Evolutionary conservation across 2,329 filamentous ascomycete species (phyloP), one percentile per base, ranked within the genome.

Genomic region (Pyrenophora tritici-repentis): DNA sequence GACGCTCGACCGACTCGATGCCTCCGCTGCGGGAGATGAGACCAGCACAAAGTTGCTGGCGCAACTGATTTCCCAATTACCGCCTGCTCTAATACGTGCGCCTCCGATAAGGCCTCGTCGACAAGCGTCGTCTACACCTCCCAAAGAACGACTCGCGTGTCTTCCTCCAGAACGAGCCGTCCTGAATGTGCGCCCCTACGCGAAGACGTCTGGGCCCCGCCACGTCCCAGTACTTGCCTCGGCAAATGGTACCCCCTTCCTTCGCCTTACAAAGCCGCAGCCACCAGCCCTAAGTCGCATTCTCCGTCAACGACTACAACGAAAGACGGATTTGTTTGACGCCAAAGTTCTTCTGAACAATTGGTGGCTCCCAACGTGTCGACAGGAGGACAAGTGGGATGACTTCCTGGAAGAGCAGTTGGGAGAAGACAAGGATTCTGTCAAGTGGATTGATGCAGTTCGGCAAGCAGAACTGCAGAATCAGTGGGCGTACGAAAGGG

Each of bases 201-300:
- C 74, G 2, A 67, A 76, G 17, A 75, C 89, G 1, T 73, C 73
- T 10, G 81, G 81, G 8, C 73, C 72, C 6, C 81, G 87, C 17
- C 78, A 81, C 38, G 77, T 90, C 2, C 89, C 89, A 1, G 74
- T 75, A 1, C 66, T 90, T 1, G 75, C 81, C 26, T 79, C 81
- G 3, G 78, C 85, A 2, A 76, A 79, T 34, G 79, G 78, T 20
- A 72, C 86, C 18, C 83, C 87, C 0, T 87, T 91, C 63, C 70
- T 93, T 22, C 83, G 89, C 31, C 72, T 87, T 37, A 79, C 76
- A 55, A 89, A 88, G 68, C 85, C 86, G 4, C 86, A 91, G 68
- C 81, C 86, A 2, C 66, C 68, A 0, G 72, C 73, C n/a, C 71
- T 92, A 16, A 81, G 79, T n/a, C 74, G 81, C 7, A 78, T 86